Base-by-base conservation (phyloP, 176 grass and related monocot species). In the Ananas comosus region DNA sequence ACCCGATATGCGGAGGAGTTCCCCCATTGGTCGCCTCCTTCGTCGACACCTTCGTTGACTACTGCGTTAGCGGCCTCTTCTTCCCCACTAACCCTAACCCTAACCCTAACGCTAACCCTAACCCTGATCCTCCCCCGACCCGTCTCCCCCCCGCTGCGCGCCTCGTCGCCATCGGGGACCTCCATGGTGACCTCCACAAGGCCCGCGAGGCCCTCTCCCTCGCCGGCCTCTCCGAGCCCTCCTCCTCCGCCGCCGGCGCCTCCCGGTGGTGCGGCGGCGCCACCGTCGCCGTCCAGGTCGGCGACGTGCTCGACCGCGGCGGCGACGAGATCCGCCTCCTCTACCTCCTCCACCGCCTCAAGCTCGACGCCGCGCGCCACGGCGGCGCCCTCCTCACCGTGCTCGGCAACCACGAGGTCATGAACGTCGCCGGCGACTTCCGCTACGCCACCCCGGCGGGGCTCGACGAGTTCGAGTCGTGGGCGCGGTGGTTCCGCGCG, bases 391-490 rank as follows among this genome's bases (percentile, higher is more conserved):
- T 92, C 33, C 72, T 92, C 59, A 83, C 87, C 53, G 82, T 96
- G 67, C 70, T 89, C 53, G 93, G 93, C 0, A 96, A 96, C 75
- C 93, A 96, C 78, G 93, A 96, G 81, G 75, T 91, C 13, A 92
- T 96, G 93, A 96, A 96, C 89, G 81, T 85, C 10, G 78, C 58
- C 7, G 89, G 88, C 54, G 78, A 89, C 73, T 96, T 96, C 53
- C 83, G 93, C 69, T 96, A 83, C 76, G 73, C 74, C 52, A 89
- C 93, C 47, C 81, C 70, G 2, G 80, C 78, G 4, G 68, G 63
- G 58, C 13, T 78, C 64, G 33, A 64, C 49, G 71, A 64, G 77
- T 76, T 83, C 70, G 77, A 10, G 75, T 13, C 18, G 14, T 75
- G 71, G 68, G 16, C 68, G 50, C 42, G 53, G 53, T 79, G 82